Evolutionary conservation across 352 stramenopile genomes (phyloP), one percentile per base, ranked within the genome.

Genomic region (Pythium insidiosum): DNA sequence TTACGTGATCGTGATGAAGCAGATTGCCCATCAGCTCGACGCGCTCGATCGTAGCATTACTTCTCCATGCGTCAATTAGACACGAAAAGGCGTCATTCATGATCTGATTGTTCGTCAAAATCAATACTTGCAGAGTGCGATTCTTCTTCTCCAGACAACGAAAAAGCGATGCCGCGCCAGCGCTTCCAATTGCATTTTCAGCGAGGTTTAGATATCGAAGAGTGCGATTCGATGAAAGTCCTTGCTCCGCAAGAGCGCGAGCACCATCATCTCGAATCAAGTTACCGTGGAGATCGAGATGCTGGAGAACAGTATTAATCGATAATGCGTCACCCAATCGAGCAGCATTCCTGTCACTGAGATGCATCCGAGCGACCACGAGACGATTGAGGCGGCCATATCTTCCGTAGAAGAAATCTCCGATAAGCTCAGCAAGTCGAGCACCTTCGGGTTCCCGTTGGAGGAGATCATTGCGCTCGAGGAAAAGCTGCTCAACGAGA

Each of bases 321-420:
- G 59, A 53, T 2, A 89, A 47, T 1, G 73, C 71, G 5, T 61
- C 33, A 0, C 68, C 72, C 15, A 89, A 47, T 0, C 62, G 29
- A 4, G 49, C 63, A 2, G 54, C 61, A 5, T 53, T 63, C 2
- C 46, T 41, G 30, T 85, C 73, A 15, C 57, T 66, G 20, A 87
- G 50, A 7, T 43, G 38, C 61, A 85, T 73, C 15, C 56, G 50
- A 6, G 56, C 61, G 1, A 77, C 47, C 6, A 63, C 55, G 16
- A 89, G 54, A n/a, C 49, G 71, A 7, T 47, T 43, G 6, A 89
- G 53, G 13, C 62, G 63, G 0, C 73, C 75, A 39, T 88, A 88
- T 2, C 71, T 59, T n/a, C 68, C 75, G 45, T 84, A 83, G 54
- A 88, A 88, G 47, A 73, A 88, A 47, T 88, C 75, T 15, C 73